Percentiles rank a stretch among this genome's conserved stretches.
Conservation (phyloP, 2,329 filamentous ascomycete genomes). For the Trichoderma endophyticum region DNA sequence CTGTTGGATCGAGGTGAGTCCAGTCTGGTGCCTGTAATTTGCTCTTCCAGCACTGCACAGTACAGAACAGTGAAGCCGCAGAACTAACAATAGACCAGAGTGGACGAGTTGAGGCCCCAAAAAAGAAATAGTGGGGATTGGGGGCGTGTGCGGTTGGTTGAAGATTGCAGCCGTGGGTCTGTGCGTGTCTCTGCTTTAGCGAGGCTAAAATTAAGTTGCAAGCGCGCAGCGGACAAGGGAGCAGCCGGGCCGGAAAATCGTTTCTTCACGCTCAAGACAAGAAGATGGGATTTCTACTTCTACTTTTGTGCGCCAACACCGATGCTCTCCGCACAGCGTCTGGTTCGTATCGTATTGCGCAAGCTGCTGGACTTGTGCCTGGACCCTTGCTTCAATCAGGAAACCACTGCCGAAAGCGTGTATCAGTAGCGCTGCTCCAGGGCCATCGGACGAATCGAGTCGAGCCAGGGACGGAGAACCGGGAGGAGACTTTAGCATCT, state of each 20-base stretch:
- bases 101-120: not conserved
- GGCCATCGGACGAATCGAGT: no score
- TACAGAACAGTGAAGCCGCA: not conserved
- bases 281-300: not conserved
- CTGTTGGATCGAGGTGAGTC: not conserved
- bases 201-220: constrained; percentile 19
- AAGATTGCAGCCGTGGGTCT: not conserved
- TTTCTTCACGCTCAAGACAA: not conserved
- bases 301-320: not conserved
- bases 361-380: not conserved
- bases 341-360: not conserved
- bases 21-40: not conserved
- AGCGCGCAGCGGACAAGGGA: constrained; percentile 15
- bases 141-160: constrained; percentile 18
- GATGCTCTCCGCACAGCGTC: not conserved
- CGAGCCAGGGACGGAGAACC: not conserved
- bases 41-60: not conserved
- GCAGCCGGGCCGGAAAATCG: constrained; percentile 9
- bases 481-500: not conserved
- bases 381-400: not conserved
- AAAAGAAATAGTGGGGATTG: not conserved
- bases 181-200: constrained; percentile 5
- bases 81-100: not conserved
- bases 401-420: not conserved
- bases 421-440: not conserved